phyloP scores from a whole-genome alignment of 306 rosid species.

The Parietaria judaica region DNA sequence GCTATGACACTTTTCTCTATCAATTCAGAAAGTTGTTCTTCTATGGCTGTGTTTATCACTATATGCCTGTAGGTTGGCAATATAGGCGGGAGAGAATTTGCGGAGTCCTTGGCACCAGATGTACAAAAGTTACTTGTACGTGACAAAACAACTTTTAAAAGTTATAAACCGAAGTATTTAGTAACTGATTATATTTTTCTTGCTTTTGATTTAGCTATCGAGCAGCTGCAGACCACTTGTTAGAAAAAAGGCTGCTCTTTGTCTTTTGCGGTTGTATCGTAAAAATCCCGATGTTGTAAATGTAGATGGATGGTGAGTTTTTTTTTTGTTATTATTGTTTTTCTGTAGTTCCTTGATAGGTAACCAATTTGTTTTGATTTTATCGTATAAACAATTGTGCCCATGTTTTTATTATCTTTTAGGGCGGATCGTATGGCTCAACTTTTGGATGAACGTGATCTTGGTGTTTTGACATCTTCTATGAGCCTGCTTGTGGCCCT shows the following conservation, averaged over 20 bases:
- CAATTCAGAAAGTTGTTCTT: slow-evolving; percentile 6
- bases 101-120: slow-evolving; percentile 97
- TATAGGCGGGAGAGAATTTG: slow-evolving; percentile 99
- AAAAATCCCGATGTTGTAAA: slow-evolving; percentile 99
- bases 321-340: slow-evolving; percentile 14
- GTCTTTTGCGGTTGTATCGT: slow-evolving; percentile 91
- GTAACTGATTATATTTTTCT: slow-evolving; percentile 25
- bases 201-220: slow-evolving; percentile 57
- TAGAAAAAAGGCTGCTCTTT: slow-evolving; percentile 93
- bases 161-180: slow-evolving; percentile 7
- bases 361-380: slow-evolving; percentile 3
- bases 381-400: slow-evolving; percentile 10
- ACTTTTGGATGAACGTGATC: slow-evolving; percentile 95
- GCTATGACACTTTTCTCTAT: slow-evolving; percentile 8
- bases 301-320: slow-evolving; percentile 82
- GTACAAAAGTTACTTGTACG: slow-evolving; percentile 93
- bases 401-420: slow-evolving; percentile 16
- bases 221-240: slow-evolving; percentile 99
- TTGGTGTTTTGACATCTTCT: slow-evolving; percentile 96
- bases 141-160: slow-evolving; percentile 7
- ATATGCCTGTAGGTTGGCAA: slow-evolving; percentile 75
- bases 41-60: slow-evolving; percentile 16
- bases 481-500: slow-evolving; percentile 98
- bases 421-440: slow-evolving; percentile 99
- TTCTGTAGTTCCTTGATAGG: slow-evolving; percentile 18